Evolutionary conservation across 2,329 filamentous ascomycete genomes (phyloP), one percentile per base, ranked within the genome.

Genomic region (Xylariaceae sp.): DNA sequence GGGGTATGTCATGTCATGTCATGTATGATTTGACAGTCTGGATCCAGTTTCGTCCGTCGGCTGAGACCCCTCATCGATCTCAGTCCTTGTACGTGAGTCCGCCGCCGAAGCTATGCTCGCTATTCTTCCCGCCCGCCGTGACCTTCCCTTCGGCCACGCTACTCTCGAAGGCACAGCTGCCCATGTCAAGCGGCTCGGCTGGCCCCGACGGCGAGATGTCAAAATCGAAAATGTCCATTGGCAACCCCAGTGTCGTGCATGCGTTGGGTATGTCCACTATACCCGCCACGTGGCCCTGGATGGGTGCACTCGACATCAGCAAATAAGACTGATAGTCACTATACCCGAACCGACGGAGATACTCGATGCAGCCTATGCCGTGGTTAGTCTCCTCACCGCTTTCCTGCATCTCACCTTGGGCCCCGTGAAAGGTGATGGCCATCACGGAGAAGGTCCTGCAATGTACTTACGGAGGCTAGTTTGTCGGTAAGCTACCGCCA

Each of bases 141-240:
- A 82, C 71, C 66, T 72, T 70, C 0, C 80, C 80, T 63, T 78
- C 74, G 1, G 59, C 73, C 9, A 76, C 74, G 3, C 78, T 80
- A 1, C 73, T 78, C 66, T 79, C 78, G 71, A 85, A 88, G 1
- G 89, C 89, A 73, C 90, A 94, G 47, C 71, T 77, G 1, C 88
- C 89, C 82, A 92, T 81, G 70, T 92, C 85, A 59, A 78, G 73
- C 76, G 64, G 67, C 59, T 68, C 65, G 3, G 82, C 83, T 5
- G 80, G 78, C 4, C 78, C 79, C 58, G 81, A 80, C 1, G 91
- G 90, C 51, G 85, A 83, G 66, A 96, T 93, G 71, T 96, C 92
- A 74, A 97, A 96, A 70, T 94, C 90, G 68, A 97, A 97, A 56
- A 97, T 95, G 75, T 96, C 92, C 80, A 96, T 90, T 0, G 92